Evolutionary conservation across 768 basidiomycete species (phyloP), one percentile per base, ranked within the genome.

Genomic region (Pleurotus ostreatus): DNA sequence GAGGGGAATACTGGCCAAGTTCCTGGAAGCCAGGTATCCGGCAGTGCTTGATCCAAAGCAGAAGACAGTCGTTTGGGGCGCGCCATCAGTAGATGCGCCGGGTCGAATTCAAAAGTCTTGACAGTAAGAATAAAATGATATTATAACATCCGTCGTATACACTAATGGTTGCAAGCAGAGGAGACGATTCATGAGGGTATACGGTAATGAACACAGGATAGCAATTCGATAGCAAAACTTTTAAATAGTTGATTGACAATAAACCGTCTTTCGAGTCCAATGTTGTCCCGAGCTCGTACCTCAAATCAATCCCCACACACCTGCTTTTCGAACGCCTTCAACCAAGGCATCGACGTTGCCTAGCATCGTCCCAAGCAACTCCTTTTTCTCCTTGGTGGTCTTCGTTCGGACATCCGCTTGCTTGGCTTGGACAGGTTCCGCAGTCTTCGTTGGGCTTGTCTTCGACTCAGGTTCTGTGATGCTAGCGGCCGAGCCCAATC

Each of bases 321-420:
- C 92, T 0, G 90, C 91, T 69, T 85, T 89, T 59, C 87, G 77
- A 34, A 96, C 89, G 0, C 92, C 87, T 59, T 92, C 91, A 4
- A 96, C 91, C 8, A 96, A 77, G 26, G 89, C 88, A 66, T 95
- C 94, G 2, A 96, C 94, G 66, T 96, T 95, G 3, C 92, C 93
- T 44, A 96, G 70, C 83, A 94, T 86, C 45, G 81, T 85, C 0
- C 88, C 88, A 56, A 96, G 65, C 44, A 90, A 67, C 66, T 84
- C 83, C 69, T 88, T 92, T 74, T 94, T 94, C 72, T 94, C 89
- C 57, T 90, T 86, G 43, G 84, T 92, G 43, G 84, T 88, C 62
- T 78, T 77, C 51, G 39, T 41, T 5, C 39, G 51, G 15, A 18
- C 51, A 5, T 53, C 22, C 6, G 18, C 22, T 12, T n/a, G 23